A percentile compares a stretch with the other conserved stretches of the same genome.
phyloP scores from a whole-genome alignment of 2,329 filamentous ascomycete genomes.

The Neofusicoccum parvum region DNA sequence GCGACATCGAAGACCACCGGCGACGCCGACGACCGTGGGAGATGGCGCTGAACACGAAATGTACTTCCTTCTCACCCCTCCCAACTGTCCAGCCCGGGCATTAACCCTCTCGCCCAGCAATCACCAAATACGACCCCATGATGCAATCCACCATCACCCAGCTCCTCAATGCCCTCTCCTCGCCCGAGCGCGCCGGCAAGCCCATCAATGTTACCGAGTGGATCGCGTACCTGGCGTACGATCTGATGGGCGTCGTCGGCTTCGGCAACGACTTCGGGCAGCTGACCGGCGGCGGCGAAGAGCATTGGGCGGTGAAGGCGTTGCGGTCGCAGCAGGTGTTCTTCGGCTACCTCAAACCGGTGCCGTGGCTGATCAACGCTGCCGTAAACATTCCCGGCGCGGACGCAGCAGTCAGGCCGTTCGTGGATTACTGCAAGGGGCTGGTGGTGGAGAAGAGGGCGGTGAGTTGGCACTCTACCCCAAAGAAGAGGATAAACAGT shows the following conservation, averaged over 20 bases:
- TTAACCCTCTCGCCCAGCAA: neutral
- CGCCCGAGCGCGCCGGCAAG: constrained; percentile 42
- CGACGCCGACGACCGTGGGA: constrained; percentile 38
- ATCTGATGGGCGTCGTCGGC: constrained; percentile 52
- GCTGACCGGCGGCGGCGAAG: constrained; percentile 40
- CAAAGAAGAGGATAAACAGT: rapidly evolving
- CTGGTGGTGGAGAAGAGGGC: constrained; percentile 15
- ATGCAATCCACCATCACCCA: neutral
- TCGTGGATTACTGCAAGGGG: neutral
- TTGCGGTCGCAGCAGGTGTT: constrained; percentile 32
- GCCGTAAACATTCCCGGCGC: neutral
- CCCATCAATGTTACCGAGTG: constrained; percentile 34
- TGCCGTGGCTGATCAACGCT: constrained; percentile 8
- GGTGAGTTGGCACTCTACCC: neutral
- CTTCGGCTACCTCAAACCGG: neutral
- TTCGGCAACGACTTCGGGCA: constrained; percentile 48
- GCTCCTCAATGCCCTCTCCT: constrained; percentile 24
- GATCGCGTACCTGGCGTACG: constrained; percentile 48
- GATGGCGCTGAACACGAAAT: constrained; percentile 33
- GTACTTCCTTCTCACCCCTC: neutral
- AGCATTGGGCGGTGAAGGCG: constrained; percentile 46
- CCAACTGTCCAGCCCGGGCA: too few relatives aligned
- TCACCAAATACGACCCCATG: neutral
- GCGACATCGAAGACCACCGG: constrained; percentile 34
- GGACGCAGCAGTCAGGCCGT: neutral